Evolutionary conservation across 1,284 basidiomycete genomes (phyloP), one percentile per base, ranked within the genome.

Genomic region (Ceratobasidium sp.): DNA sequence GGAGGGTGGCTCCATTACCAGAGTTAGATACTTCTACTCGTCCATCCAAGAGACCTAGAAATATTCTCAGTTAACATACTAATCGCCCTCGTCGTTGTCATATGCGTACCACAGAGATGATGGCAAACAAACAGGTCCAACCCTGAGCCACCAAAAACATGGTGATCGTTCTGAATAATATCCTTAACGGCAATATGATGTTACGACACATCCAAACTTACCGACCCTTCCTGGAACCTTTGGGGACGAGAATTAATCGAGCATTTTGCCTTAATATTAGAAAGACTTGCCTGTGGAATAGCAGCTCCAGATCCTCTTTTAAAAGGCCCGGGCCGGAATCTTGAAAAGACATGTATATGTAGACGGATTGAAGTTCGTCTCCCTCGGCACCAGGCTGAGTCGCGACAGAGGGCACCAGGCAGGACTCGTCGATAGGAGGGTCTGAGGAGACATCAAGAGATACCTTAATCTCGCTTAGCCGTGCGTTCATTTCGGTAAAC

Each of bases 251-350:
- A 15, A 5, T 50, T 4, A 33, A 15, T 46, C 46, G 6, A 20
- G 12, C 20, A 7, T 44, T 17, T 15, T 26, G 4, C n/a, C 15
- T 46, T n/a, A n/a, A 10, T 6, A 79, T 77, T 23, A 80, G 81
- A 33, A 78, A 40, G n/a, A 80, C 73, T 15, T 59, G 68, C 62
- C 73, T n/a, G n/a, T 75, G 73, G 73, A 75, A 75, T 26, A 75
- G 26, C 13, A 75, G 40, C 48, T 62, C 73, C 26, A 83, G 66
- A 67, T 82, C 82, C 10, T 80, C 82, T 13, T 81, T 81, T 23
- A 81, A 80, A n/a, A 83, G 64, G 1, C 82, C 82, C 28, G 82
- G 82, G 0, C 82, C 82, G 6, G 82, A 82, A 65, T 83, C 82
- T 73, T 80, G 67, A 3, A 83, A 82, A 12, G 82, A 76, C 9